Conservation (phyloP, 805 yeast species). For the Geotrichum ghanense region DNA sequence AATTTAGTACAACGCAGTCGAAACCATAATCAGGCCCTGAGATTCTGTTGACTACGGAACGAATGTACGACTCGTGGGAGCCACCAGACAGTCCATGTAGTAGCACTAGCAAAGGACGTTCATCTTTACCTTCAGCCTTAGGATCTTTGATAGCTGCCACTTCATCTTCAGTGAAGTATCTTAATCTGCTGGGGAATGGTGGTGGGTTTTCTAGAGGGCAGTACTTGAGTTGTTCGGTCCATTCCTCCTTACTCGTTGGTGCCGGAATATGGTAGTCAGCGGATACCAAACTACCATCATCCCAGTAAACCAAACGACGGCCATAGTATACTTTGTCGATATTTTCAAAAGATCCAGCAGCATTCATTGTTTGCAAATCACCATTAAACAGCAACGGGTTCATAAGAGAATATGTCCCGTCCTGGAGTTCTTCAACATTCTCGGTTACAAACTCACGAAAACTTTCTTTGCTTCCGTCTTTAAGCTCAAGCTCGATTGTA, state of each 20-base stretch:
- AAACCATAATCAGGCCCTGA: conserved; percentile 30
- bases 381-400: conserved; percentile 63
- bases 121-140: conserved; percentile 21
- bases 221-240: conserved; percentile 20
- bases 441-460: conserved; percentile 25
- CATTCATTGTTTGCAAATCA: conserved; percentile 63
- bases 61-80: conserved; percentile 66
- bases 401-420: conserved; percentile 41
- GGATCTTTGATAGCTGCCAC: conserved; percentile 18
- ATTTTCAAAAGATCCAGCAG: conserved; percentile 44
- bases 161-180: conserved; percentile 41
- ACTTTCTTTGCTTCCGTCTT: conserved; percentile 14
- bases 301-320: conserved; percentile 51
- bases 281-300: conserved; percentile 65
- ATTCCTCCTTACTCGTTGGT: conserved; percentile 24
- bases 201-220: conserved; percentile 24
- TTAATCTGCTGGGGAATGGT: conserved; percentile 38
- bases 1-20: conserved; percentile 58
- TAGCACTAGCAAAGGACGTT: conserved; percentile 49
- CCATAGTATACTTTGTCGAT: conserved; percentile 59
- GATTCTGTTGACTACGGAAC: conserved; percentile 40
- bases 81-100: conserved; percentile 81
- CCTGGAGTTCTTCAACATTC: conserved; percentile 34
- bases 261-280: conserved; percentile 56
- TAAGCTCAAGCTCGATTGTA: conserved; percentile 25